These are phyloP conservation scores for Nakataea oryzae DNA, from an alignment of 2,329 filamentous ascomycete species.

Conservation along the genomic window DNA sequence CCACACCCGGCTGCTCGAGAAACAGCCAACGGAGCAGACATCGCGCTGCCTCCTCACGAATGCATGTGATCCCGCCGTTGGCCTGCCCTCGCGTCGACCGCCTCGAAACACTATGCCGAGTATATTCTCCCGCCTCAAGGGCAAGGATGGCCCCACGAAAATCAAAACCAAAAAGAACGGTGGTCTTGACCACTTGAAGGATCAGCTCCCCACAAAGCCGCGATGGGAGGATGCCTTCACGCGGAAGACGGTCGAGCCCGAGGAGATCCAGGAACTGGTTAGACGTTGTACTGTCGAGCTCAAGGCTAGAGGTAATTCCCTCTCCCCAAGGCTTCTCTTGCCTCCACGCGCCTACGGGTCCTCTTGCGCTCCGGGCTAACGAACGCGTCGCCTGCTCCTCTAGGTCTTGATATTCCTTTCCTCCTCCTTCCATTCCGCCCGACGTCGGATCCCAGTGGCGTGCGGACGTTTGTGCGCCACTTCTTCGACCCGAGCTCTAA, in stretches of 20 bases:
- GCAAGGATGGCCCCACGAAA: slow-evolving; percentile 56
- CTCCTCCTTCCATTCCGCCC: slow-evolving; percentile 90
- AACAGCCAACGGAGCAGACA: slow-evolving; percentile 11
- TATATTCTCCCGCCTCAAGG: slow-evolving; percentile 58
- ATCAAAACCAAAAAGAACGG: slow-evolving; percentile 55
- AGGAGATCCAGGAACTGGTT: slow-evolving; percentile 84
- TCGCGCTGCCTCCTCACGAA: not conserved
- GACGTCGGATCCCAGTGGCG: slow-evolving; percentile 81
- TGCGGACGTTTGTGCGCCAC: slow-evolving; percentile 84
- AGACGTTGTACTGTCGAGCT: slow-evolving; percentile 80
- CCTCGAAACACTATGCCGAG: slow-evolving; percentile 34
- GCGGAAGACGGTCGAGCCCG: slow-evolving; percentile 70
- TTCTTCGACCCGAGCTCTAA: slow-evolving; percentile 68
- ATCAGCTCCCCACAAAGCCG: slow-evolving; percentile 54
- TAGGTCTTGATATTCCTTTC: slow-evolving; percentile 84
- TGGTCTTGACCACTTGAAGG: slow-evolving; percentile 35
- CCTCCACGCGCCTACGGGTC: slow-evolving; percentile 3
- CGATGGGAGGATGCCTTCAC: slow-evolving; percentile 84
- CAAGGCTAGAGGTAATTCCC: slow-evolving; percentile 72
- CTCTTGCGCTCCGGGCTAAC: slow-evolving; percentile 13
- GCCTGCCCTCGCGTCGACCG: not conserved
- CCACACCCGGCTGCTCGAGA: not conserved
- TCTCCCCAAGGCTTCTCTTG: slow-evolving; percentile 5
- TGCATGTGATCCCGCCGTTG: not conserved
- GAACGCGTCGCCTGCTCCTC: not conserved